Evolutionary conservation across 108 stramenopile genomes (phyloP).

Genomic region (Chaetoceros tenuissimus): DNA sequence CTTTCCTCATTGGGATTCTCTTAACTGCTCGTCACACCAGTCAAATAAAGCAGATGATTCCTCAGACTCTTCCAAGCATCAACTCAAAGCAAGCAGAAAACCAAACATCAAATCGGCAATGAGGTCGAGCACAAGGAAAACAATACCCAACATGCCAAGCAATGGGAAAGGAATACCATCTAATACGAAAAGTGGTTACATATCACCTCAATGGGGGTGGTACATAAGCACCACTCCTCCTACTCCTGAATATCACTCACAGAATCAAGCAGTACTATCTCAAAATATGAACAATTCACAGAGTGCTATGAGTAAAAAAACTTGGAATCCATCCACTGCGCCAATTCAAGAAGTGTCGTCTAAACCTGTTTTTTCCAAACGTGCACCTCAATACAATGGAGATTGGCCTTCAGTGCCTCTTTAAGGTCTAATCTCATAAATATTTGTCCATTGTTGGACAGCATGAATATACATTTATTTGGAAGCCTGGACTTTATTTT

Average conservation of each 20-base stretch:
- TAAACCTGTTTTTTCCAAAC: slow-evolving; percentile 33
- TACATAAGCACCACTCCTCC: slow-evolving; percentile 74
- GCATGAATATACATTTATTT: too few species aligned
- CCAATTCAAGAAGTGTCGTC: slow-evolving; percentile 1
- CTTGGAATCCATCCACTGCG: slow-evolving; percentile 10
- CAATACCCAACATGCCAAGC: slow-evolving; percentile 5
- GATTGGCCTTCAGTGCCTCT: slow-evolving; percentile 42
- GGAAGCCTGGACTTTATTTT: too few species aligned
- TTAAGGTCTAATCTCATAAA: background rate
- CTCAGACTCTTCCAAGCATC: too few species aligned
- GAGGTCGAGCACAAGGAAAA: too few species aligned
- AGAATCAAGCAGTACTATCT: slow-evolving; percentile 18
- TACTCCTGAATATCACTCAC: slow-evolving; percentile 52
- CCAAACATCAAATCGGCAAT: too few species aligned
- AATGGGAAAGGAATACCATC: slow-evolving; percentile 19
- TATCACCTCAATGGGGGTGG: slow-evolving; percentile 71
- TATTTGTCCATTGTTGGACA: background rate
- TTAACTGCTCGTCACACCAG: too few species aligned
- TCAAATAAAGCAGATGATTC: too few species aligned
- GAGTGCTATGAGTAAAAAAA: slow-evolving; percentile 4
- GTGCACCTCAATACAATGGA: slow-evolving; percentile 19
- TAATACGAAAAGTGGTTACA: slow-evolving; percentile 17
- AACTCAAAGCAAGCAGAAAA: too few species aligned
- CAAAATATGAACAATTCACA: slow-evolving; percentile 11
- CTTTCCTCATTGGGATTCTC: too few species aligned